Percentiles rank a stretch among this genome's conserved stretches.
Evolutionary conservation across 2,329 filamentous ascomycete species (phyloP).

Genomic region (Cordyceps cicadae): DNA sequence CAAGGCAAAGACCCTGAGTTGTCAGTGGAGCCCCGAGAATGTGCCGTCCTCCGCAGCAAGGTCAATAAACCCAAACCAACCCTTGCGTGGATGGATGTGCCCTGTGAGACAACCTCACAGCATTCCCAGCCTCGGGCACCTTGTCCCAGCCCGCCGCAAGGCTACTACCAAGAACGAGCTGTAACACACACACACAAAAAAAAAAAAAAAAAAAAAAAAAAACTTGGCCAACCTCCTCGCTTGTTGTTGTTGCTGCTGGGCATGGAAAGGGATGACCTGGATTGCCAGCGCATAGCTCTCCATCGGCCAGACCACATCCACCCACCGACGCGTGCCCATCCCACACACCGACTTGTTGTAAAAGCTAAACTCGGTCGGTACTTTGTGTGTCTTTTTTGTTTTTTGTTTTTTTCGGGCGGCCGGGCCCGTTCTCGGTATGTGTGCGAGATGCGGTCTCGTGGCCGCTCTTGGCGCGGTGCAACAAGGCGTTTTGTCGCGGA

Average conservation of each 20-base stretch:
- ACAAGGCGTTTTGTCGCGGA: not conserved
- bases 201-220: too few species aligned
- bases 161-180: too few species aligned
- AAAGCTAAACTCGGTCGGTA: not conserved
- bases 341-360: not conserved
- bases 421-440: not conserved
- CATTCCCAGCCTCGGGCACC: not conserved
- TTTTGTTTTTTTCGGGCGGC: too few species aligned
- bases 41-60: not conserved
- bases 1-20: conserved; percentile 1
- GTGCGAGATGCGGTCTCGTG: not conserved
- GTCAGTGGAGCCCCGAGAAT: not conserved
- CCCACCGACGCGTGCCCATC: not conserved
- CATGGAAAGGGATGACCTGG: not conserved
- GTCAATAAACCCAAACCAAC: too few species aligned
- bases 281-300: not conserved
- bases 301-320: not conserved
- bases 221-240: not conserved
- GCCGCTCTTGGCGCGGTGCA: not conserved
- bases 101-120: too few species aligned
- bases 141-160: not conserved
- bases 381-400: too few species aligned
- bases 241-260: too few species aligned
- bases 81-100: too few species aligned
- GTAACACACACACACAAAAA: too few species aligned